Evolutionary conservation across 257 asterid species (phyloP).

Genomic region (Salvia hispanica): DNA sequence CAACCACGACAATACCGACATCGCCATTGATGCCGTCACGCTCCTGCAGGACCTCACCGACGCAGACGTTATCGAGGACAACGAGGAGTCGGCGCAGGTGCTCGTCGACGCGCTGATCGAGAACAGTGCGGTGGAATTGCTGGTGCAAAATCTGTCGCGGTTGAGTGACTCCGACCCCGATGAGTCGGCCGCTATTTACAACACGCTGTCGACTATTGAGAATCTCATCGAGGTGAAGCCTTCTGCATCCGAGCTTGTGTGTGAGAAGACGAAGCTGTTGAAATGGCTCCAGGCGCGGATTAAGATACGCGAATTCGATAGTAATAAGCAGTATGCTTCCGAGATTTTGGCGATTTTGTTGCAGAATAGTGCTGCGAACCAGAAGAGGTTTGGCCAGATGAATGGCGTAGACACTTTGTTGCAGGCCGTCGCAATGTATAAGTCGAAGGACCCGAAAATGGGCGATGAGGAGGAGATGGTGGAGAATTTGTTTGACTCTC

Average conservation of each 20-base stretch:
- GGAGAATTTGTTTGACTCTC: constrained; percentile 84
- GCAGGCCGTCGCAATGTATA: constrained; percentile 96
- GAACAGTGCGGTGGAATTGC: constrained; percentile 79
- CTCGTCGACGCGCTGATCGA: constrained; percentile 85
- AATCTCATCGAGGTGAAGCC: constrained; percentile 90
- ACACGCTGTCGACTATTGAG: constrained; percentile 72
- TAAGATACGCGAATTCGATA: constrained; percentile 76
- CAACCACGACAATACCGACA: constrained; percentile 81
- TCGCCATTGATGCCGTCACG: constrained; percentile 76
- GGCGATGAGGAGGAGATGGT: constrained; percentile 98
- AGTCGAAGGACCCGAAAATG: constrained; percentile 88
- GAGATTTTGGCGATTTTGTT: constrained; percentile 89
- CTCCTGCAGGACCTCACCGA: constrained; percentile 93
- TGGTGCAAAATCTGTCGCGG: constrained; percentile 72
- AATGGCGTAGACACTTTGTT: constrained; percentile 91
- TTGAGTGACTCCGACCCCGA: constrained; percentile 82
- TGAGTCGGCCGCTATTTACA: constrained; percentile 80
- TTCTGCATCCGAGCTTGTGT: constrained; percentile 73
- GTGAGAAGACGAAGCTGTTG: constrained; percentile 91
- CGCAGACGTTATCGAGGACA: constrained; percentile 89
- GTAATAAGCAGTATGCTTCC: constrained; percentile 95
- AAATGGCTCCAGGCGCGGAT: constrained; percentile 92
- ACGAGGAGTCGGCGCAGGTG: constrained; percentile 72
- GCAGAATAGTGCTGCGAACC: constrained; percentile 77
- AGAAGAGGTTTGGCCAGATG: constrained; percentile 92